Percentiles rank a stretch among this genome's conserved stretches.
phyloP scores from a whole-genome alignment of 352 stramenopile species.

The Sclerospora graminicola region DNA sequence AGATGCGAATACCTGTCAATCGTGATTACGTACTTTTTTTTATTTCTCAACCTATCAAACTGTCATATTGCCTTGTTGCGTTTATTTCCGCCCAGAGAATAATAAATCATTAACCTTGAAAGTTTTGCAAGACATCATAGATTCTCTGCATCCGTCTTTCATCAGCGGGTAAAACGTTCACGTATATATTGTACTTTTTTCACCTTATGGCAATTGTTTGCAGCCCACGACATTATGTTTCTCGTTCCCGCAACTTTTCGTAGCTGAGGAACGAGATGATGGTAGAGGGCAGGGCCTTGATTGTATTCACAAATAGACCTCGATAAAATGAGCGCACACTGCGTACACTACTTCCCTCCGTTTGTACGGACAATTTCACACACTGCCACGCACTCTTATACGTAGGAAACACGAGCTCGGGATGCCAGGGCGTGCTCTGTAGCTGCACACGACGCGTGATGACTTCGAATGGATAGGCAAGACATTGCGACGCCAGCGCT shows the following conservation, averaged over 20 bases:
- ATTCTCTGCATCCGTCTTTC: too few species aligned
- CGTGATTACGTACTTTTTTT: too few species aligned
- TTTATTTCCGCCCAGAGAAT: too few species aligned
- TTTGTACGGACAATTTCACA: conserved; percentile 35
- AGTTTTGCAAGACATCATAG: too few species aligned
- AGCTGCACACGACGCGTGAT: conserved; percentile 73
- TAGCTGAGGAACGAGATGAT: conserved; percentile 77
- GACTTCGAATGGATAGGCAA: conserved; percentile 78
- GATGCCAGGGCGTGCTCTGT: conserved; percentile 49
- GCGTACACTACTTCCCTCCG: conserved; percentile 18
- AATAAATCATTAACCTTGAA: too few species aligned
- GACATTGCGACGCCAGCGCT: conserved; percentile 55
- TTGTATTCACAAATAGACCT: conserved; percentile 57
- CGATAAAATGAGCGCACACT: conserved; percentile 51
- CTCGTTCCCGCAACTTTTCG: conserved; percentile 64
- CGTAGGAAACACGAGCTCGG: conserved; percentile 45
- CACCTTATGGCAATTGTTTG: too few species aligned
- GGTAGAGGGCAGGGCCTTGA: conserved; percentile 59
- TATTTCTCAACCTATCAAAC: too few species aligned
- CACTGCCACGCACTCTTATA: conserved; percentile 71
- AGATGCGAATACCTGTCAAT: too few species aligned
- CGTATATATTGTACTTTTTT: too few species aligned
- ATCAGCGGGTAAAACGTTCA: too few species aligned
- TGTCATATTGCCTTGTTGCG: too few species aligned
- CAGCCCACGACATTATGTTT: too few species aligned